These are phyloP conservation scores for Dicorynia guianensis DNA, from an alignment of 306 rosid species.

Conservation along the genomic window DNA sequence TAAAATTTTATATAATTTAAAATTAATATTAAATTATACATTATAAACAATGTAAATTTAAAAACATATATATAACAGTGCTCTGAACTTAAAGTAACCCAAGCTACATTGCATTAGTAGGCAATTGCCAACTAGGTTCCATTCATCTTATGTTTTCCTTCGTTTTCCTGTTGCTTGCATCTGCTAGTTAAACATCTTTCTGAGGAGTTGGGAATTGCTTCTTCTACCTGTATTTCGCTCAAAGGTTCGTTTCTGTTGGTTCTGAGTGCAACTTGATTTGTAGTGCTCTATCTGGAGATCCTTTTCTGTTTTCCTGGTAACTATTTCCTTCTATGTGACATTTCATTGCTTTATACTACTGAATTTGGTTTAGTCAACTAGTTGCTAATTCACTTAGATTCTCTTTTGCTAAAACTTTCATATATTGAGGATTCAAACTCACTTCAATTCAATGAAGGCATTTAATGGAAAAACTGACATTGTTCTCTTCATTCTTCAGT, in stretches of 20 bases:
- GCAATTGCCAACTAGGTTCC: constrained; percentile 38
- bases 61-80: too few species aligned
- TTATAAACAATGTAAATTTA: too few species aligned
- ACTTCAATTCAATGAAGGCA: background rate
- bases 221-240: constrained; percentile 34
- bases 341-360: constrained; percentile 8
- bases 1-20: too few species aligned
- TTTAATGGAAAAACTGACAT: constrained; percentile 7
- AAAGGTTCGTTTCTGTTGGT: constrained; percentile 38
- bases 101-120: constrained; percentile 43
- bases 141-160: constrained; percentile 27
- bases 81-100: constrained; percentile 31
- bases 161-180: constrained; percentile 39
- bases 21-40: too few species aligned
- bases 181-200: constrained; percentile 25
- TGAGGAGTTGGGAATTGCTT: constrained; percentile 22
- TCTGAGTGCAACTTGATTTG: constrained; percentile 26
- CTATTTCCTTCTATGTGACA: background rate
- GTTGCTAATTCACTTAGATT: background rate
- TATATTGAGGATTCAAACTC: background rate
- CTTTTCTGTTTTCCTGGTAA: constrained; percentile 16
- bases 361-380: constrained; percentile 39
- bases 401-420: constrained; percentile 13
- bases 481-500: background rate
- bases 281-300: background rate